These are phyloP conservation scores for Diddensiella santjacobensis DNA, from an alignment of 805 yeast species.

Conservation along the genomic window DNA sequence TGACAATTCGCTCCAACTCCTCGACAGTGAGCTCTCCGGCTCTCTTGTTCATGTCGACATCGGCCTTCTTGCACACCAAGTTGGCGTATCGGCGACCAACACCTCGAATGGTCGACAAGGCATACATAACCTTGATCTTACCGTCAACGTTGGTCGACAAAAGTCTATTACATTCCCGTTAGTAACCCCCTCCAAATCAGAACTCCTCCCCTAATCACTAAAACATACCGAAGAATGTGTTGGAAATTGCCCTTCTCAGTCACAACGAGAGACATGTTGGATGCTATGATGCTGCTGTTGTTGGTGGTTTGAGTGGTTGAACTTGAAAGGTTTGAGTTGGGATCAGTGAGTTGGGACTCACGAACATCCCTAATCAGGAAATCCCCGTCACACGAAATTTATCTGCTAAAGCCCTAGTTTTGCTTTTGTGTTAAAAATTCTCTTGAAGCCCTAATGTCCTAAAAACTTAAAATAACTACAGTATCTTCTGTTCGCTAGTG, in stretches of 20 bases:
- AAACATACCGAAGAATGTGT: constrained; percentile 98
- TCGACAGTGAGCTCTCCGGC: constrained; percentile 99
- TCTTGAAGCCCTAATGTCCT: neutral
- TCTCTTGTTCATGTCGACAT: constrained; percentile 95
- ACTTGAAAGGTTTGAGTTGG: neutral
- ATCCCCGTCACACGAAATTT: neutral
- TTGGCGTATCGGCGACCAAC: constrained; percentile 99
- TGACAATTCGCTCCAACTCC: constrained; percentile 99
- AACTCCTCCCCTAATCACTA: constrained; percentile 1
- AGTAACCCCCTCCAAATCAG: neutral
- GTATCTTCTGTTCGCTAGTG: too few relatives aligned
- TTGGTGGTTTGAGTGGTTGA: neutral
- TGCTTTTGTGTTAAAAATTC: too few relatives aligned
- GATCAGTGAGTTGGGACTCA: constrained; percentile 1
- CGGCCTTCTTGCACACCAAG: constrained; percentile 99
- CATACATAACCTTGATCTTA: constrained; percentile 99
- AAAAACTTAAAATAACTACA: too few relatives aligned
- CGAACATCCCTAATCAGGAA: neutral
- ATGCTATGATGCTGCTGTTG: constrained; percentile 4
- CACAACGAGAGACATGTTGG: constrained; percentile 91
- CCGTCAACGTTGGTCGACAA: constrained; percentile 99
- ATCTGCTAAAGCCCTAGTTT: neutral
- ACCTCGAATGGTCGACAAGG: constrained; percentile 99
- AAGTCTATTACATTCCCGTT: constrained; percentile 52
- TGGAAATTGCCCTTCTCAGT: constrained; percentile 99